Evolutionary conservation across 331 rosid genomes (phyloP), one percentile per base, ranked within the genome.

Genomic region (Spiraea crenata): DNA sequence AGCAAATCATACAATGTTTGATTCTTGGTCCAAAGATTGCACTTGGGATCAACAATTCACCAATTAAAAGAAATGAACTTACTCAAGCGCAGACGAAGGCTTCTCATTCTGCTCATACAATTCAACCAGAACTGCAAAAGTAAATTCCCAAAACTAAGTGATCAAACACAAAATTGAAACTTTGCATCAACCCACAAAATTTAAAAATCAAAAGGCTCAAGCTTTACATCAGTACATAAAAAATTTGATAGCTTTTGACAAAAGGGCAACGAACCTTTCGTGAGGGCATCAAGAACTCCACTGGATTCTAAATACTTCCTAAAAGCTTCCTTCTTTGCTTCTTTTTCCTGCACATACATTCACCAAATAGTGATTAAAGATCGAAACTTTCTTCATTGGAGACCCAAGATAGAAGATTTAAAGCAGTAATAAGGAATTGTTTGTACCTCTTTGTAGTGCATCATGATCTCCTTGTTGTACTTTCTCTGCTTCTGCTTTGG

Each of bases 81-180:
- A 89, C 97, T 91, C 95, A 60, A 93, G 88, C 19, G 95, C 97
- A 79, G 97, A 87, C 63, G 92, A 86, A 84, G 99, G 97, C 85
- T 91, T 93, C 74, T 91, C 97, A 80, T 93, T 84, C 80, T 93
- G 99, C 87, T 93, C 97, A 56, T 93, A 93, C 39, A 93, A 85
- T 52, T 97, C 80, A 82, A 91, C 97, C 60, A 93, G 86, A 84
- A 89, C 99, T 91, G 85, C 78, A 51, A 52, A 10, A 62, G 57
- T 41, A 65, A 74, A 55, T 0, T 15, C 42, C 14, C 6, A 42
- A 20, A 62, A 10, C 14, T 51, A 39, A 64, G 54, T 12, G 9
- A 41, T 44, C 6, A 47, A 51, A 38, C 31, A 25, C 31, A 25
- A 25, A 25, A 25, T 25, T 48, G 12, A 19, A 42, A 57, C 40